phyloP scores from a whole-genome alignment of 2,329 filamentous ascomycete genomes.

The Neoscytalidium dimidiatum region DNA sequence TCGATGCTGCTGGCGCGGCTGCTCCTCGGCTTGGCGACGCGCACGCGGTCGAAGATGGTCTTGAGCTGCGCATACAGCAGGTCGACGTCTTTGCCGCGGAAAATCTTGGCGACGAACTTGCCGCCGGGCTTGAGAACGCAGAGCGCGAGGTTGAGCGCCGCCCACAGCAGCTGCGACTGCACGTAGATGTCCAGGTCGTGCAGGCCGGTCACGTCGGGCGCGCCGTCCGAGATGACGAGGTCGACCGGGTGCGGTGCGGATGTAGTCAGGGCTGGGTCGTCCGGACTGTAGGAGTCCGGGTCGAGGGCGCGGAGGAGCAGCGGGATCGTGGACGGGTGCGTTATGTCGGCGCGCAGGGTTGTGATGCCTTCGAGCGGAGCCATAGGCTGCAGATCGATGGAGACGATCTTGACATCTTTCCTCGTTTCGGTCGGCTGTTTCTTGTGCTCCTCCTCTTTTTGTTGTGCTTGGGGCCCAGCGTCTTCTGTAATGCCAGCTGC shows the following conservation, averaged over 20 bases:
- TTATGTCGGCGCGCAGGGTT: conserved; percentile 92
- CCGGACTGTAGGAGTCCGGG: conserved; percentile 53
- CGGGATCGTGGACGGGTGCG: conserved; percentile 91
- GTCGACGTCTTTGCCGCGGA: conserved; percentile 92
- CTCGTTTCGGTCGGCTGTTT: conserved; percentile 49
- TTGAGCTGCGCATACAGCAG: conserved; percentile 91
- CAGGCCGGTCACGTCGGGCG: conserved; percentile 92
- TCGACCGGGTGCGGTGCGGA: conserved; percentile 80
- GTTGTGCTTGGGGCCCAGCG: background rate
- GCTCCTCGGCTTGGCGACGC: conserved; percentile 90
- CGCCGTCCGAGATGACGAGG: conserved; percentile 91
- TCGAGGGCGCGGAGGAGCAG: conserved; percentile 84
- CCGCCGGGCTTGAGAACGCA: conserved; percentile 91
- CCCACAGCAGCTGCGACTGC: conserved; percentile 91
- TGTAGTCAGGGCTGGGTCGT: conserved; percentile 45
- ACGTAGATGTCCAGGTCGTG: conserved; percentile 99
- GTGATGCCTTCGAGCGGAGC: conserved; percentile 89
- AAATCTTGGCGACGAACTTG: conserved; percentile 98
- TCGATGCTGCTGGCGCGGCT: conserved; percentile 96
- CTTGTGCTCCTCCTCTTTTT: conserved; percentile 26
- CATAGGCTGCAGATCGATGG: conserved; percentile 96
- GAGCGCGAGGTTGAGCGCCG: conserved; percentile 87
- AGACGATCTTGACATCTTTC: conserved; percentile 85
- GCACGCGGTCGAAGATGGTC: conserved; percentile 82
- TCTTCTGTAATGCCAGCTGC: no score